These are phyloP conservation scores for Colletotrichum salicis DNA, from an alignment of 2,329 filamentous ascomycete species.

Conservation along the genomic window DNA sequence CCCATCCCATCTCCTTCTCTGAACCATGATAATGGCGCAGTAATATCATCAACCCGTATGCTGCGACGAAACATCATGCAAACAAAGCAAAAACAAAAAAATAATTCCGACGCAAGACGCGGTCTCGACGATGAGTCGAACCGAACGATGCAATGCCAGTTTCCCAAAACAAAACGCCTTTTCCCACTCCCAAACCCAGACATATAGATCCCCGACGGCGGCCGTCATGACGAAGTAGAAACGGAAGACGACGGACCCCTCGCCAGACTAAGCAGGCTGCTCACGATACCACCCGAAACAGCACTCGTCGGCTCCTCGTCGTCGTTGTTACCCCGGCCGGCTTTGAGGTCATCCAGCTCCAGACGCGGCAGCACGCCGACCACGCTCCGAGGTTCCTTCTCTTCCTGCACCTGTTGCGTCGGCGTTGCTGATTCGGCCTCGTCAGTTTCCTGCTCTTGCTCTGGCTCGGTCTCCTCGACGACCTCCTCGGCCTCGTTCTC, in stretches of 20 bases:
- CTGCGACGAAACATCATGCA: background rate
- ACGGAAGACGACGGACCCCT: constrained; percentile 36
- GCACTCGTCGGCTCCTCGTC: constrained; percentile 53
- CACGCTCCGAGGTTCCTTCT: constrained; percentile 26
- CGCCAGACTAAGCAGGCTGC: constrained; percentile 62
- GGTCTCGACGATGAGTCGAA: background rate
- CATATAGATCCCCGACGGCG: background rate
- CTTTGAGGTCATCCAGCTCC: constrained; percentile 23
- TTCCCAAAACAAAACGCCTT: background rate
- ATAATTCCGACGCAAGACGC: background rate
- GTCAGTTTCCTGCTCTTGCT: constrained; percentile 13
- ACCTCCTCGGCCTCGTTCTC: constrained; percentile 35
- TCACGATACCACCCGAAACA: constrained; percentile 60
- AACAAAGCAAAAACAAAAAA: background rate
- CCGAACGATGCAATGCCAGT: constrained; percentile 3
- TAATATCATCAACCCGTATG: background rate
- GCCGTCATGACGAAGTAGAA: constrained; percentile 22
- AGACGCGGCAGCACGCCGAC: constrained; percentile 31
- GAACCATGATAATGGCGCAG: background rate
- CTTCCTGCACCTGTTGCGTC: constrained; percentile 23
- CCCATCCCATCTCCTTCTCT: background rate
- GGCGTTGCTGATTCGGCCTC: constrained; percentile 19
- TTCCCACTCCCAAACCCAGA: background rate
- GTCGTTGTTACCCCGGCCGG: constrained; percentile 37
- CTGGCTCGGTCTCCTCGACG: constrained; percentile 28